phyloP scores from a whole-genome alignment of 2,329 filamentous ascomycete genomes.

The Colletotrichum acutatum region DNA sequence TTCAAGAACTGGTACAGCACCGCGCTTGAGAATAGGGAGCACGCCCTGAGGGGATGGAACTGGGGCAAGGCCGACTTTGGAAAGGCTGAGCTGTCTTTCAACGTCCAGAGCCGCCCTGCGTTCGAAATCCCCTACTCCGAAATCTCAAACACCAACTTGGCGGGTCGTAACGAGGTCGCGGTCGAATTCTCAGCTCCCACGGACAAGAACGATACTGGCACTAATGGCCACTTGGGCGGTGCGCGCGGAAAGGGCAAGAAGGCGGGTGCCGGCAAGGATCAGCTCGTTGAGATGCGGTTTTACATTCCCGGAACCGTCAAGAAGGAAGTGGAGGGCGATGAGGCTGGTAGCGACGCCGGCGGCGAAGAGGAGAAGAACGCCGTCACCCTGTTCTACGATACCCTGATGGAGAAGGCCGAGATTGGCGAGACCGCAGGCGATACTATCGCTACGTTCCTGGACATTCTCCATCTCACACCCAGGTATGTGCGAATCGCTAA shows the following conservation, averaged over 20 bases:
- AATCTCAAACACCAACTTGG: conserved; percentile 96
- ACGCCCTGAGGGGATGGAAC: conserved; percentile 96
- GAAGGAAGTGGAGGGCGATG: conserved; percentile 78
- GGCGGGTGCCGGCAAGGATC: conserved; percentile 87
- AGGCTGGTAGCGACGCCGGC: conserved; percentile 72
- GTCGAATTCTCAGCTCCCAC: conserved; percentile 88
- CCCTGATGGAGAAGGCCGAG: conserved; percentile 96
- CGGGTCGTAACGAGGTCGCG: conserved; percentile 96
- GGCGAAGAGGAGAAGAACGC: conserved; percentile 89
- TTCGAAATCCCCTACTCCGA: conserved; percentile 98
- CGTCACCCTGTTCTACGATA: conserved; percentile 97
- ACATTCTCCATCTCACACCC: conserved; percentile 95
- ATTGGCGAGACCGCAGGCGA: conserved; percentile 99
- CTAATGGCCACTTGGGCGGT: conserved; percentile 79
- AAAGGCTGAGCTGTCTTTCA: conserved; percentile 95
- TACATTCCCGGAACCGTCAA: conserved; percentile 94
- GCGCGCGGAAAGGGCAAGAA: conserved; percentile 85
- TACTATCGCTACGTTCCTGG: conserved; percentile 96
- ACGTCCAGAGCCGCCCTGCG: conserved; percentile 93
- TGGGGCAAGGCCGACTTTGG: conserved; percentile 99
- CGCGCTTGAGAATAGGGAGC: conserved; percentile 90
- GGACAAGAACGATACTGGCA: conserved; percentile 77
- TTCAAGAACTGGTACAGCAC: conserved; percentile 99
- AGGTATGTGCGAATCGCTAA: conserved; percentile 63
- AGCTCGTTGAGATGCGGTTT: conserved; percentile 98